Evolutionary conservation across 352 stramenopile genomes (phyloP).

Genomic region (Achlya hypogyna): DNA sequence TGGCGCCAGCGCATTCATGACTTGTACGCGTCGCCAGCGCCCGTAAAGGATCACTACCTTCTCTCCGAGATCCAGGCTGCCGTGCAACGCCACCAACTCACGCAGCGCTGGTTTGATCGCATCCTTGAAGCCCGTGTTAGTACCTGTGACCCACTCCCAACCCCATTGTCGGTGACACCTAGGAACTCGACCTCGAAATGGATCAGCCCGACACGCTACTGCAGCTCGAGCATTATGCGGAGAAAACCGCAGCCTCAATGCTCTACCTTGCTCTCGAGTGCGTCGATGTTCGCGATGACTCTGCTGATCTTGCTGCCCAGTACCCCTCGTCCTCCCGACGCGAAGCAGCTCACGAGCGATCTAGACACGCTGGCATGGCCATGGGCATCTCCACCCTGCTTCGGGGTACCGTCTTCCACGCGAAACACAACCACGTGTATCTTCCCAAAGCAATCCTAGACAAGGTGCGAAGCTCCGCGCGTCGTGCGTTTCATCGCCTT

Average conservation of each 20-base stretch:
- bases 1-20: conserved; percentile 81
- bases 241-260: conserved; percentile 84
- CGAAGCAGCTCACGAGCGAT: neutral
- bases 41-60: conserved; percentile 46
- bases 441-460: conserved; percentile 72
- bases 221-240: conserved; percentile 78
- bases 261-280: conserved; percentile 86
- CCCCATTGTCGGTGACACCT: no score
- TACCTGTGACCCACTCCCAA: no score
- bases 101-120: conserved; percentile 86
- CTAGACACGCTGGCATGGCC: conserved; percentile 73
- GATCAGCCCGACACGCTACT: conserved; percentile 54
- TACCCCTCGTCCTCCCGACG: neutral
- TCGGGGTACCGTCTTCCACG: conserved; percentile 62
- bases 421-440: conserved; percentile 56
- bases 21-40: conserved; percentile 35
- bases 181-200: conserved; percentile 79
- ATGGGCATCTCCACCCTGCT: conserved; percentile 81
- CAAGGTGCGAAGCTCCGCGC: conserved; percentile 32
- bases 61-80: conserved; percentile 53
- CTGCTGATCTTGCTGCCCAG: conserved; percentile 56
- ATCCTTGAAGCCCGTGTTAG: conserved; percentile 75
- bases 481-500: neutral
- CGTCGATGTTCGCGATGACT: conserved; percentile 59
- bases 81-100: conserved; percentile 67